Conservation (phyloP, 192 early-diverging fungal species). For the Entomortierella chlamydospora region DNA sequence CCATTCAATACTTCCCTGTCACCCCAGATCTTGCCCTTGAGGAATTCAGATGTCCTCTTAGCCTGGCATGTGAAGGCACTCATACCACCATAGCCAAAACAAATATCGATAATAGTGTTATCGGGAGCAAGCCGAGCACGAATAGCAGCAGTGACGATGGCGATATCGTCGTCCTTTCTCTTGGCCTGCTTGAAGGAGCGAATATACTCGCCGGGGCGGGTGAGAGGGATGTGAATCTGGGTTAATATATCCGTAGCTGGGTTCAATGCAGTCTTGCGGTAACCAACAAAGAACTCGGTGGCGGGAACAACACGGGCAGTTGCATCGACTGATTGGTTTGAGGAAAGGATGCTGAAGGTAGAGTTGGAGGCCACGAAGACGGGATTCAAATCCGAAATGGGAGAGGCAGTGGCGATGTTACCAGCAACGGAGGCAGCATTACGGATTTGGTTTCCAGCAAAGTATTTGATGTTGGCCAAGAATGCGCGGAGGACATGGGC, state of each 20-base stretch:
- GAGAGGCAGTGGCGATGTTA: conserved; percentile 89
- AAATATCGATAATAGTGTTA: conserved; percentile 63
- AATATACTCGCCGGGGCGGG: conserved; percentile 66
- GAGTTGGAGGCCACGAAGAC: conserved; percentile 79
- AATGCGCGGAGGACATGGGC: conserved; percentile 74
- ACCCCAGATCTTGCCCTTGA: conserved; percentile 70
- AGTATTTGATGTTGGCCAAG: conserved; percentile 79
- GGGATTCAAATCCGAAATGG: conserved; percentile 91
- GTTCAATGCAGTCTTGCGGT: conserved; percentile 79
- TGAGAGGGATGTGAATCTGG: conserved; percentile 76
- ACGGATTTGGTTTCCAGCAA: conserved; percentile 88
- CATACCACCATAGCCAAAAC: conserved; percentile 86
- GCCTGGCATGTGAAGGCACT: conserved; percentile 73
- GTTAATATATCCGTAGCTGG: conserved; percentile 71
- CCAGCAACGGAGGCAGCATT: conserved; percentile 89
- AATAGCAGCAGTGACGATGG: conserved; percentile 85
- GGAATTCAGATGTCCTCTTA: conserved; percentile 49
- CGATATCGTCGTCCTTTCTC: conserved; percentile 89
- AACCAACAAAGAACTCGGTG: conserved; percentile 84
- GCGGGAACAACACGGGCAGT: conserved; percentile 66
- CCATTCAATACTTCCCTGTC: conserved; percentile 57
- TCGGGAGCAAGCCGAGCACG: conserved; percentile 64
- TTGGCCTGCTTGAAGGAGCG: conserved; percentile 90
- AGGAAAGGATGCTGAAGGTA: conserved; percentile 59
- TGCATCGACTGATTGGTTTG: conserved; percentile 42